Percentiles rank a stretch among this genome's conserved stretches.
phyloP scores from a whole-genome alignment of 805 yeast species.

The Ogataea philodendri region DNA sequence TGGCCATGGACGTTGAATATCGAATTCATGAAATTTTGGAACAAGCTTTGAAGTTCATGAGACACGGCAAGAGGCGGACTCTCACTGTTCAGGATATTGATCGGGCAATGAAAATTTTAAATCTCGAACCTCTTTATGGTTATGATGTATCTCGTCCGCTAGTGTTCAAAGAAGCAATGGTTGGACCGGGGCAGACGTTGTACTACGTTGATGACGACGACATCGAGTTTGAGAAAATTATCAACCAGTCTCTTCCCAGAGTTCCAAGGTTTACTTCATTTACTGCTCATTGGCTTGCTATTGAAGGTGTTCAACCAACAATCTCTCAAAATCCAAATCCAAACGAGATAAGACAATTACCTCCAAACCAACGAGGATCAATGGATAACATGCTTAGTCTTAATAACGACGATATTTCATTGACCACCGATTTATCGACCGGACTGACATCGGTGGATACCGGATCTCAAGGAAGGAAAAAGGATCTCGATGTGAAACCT shows the following conservation, averaged over 20 bases:
- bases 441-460: conserved; percentile 31
- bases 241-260: conserved; percentile 91
- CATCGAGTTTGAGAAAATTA: conserved; percentile 87
- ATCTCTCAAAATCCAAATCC: conserved; percentile 94
- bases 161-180: conserved; percentile 80
- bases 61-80: conserved; percentile 84
- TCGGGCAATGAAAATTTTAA: conserved; percentile 77
- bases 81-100: conserved; percentile 79
- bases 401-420: conserved; percentile 42
- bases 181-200: conserved; percentile 88
- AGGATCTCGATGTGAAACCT: conserved; percentile 71
- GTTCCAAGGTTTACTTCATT: conserved; percentile 91
- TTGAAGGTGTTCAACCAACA: conserved; percentile 97
- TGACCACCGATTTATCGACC: conserved; percentile 29
- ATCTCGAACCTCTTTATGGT: conserved; percentile 92
- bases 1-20: conserved; percentile 99
- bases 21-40: conserved; percentile 93
- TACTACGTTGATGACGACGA: conserved; percentile 91
- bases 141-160: conserved; percentile 71
- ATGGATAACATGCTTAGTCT: conserved; percentile 59
- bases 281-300: conserved; percentile 96
- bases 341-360: conserved; percentile 71
- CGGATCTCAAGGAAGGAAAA: conserved; percentile 33
- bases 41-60: conserved; percentile 93
- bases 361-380: conserved; percentile 82